Percentiles rank a stretch among this genome's conserved stretches.
phyloP scores from a whole-genome alignment of 2,329 filamentous ascomycete species.

The Epichloe amarillans region DNA sequence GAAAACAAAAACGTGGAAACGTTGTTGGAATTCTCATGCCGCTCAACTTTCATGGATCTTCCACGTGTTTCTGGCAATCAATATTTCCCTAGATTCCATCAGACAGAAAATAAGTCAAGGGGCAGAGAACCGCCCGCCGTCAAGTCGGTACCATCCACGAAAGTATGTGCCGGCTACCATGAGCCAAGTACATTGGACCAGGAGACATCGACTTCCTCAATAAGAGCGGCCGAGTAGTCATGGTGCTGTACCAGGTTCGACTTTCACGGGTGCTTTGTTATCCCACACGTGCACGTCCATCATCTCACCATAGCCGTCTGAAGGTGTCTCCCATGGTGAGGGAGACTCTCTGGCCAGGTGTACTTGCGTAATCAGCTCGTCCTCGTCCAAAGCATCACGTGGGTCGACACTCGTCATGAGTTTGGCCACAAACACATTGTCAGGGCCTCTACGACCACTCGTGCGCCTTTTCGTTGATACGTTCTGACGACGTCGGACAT shows the following conservation, averaged over 20 bases:
- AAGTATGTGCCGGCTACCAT: neutral
- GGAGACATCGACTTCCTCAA: neutral
- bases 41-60: neutral
- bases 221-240: conserved; percentile 1
- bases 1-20: neutral
- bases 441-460: conserved; percentile 9
- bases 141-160: neutral
- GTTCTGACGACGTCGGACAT: conserved; percentile 28
- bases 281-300: conserved; percentile 18
- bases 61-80: neutral
- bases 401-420: conserved; percentile 25
- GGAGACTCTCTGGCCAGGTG: conserved; percentile 7
- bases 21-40: neutral
- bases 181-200: neutral
- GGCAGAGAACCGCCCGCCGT: too few species aligned
- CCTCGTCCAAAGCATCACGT: conserved; percentile 21
- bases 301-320: conserved; percentile 12
- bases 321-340: conserved; percentile 15
- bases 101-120: too few species aligned
- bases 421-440: conserved; percentile 24
- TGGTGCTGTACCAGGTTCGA: conserved; percentile 11
- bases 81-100: too few species aligned
- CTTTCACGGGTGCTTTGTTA: conserved; percentile 16
- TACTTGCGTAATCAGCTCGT: conserved; percentile 24
- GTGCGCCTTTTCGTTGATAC: conserved; percentile 18